Percentiles rank a stretch among this genome's conserved stretches.
Conservation (phyloP, 2,329 filamentous ascomycete genomes). For the Xylaria sp. region DNA sequence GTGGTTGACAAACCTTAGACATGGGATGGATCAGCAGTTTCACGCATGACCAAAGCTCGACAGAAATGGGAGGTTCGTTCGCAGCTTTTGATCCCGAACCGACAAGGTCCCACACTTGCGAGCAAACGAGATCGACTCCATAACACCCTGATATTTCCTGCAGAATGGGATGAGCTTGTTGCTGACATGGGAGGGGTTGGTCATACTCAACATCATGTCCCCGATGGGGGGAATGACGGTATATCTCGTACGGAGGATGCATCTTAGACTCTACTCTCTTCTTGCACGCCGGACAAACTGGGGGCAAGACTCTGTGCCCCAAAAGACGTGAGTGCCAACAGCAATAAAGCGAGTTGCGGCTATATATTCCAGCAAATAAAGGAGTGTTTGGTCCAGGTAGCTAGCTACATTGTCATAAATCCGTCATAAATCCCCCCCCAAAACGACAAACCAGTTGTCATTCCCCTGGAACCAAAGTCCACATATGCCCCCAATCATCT, state of each 20-base stretch:
- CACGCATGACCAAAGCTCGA: conserved; percentile 26
- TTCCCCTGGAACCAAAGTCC: not conserved
- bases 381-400: conserved; percentile 2
- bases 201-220: too few species aligned
- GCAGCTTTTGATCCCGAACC: conserved; percentile 15
- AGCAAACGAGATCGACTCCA: conserved; percentile 25
- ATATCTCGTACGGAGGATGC: not conserved
- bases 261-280: too few species aligned
- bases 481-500: not conserved
- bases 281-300: not conserved
- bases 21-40: conserved; percentile 27
- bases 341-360: not conserved
- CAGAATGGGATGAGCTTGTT: conserved; percentile 10
- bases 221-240: too few species aligned
- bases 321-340: not conserved
- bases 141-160: conserved; percentile 20
- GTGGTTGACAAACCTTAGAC: conserved; percentile 27
- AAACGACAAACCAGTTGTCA: not conserved
- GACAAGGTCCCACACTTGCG: not conserved
- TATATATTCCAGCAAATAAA: not conserved
- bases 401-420: not conserved
- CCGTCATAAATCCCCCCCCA: too few species aligned
- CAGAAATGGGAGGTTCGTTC: conserved; percentile 25
- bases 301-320: not conserved
- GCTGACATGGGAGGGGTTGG: too few species aligned